These are phyloP conservation scores for Phytophthora pisi DNA, from an alignment of 352 stramenopile species.

Conservation along the genomic window DNA sequence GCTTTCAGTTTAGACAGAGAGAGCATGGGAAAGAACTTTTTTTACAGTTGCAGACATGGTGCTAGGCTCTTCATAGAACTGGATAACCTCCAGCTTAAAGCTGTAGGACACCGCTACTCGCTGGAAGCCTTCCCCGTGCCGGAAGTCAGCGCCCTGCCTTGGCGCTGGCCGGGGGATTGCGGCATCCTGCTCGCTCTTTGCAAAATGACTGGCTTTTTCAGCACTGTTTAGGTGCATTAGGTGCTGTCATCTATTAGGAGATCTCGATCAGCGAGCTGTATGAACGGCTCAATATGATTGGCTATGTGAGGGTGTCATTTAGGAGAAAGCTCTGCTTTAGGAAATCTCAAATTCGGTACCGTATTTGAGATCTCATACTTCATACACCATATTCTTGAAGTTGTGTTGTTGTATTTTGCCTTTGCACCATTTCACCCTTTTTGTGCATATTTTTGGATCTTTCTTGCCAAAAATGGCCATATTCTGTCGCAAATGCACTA, in stretches of 20 bases:
- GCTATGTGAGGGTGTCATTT: not conserved
- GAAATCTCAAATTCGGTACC: not conserved
- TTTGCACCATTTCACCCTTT: no score
- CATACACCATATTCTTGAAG: no score
- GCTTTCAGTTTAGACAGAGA: no score
- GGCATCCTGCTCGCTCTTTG: slow-evolving; percentile 3
- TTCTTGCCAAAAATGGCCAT: no score
- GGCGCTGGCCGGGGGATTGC: not conserved
- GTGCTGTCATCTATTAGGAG: not conserved
- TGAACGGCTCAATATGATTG: not conserved
- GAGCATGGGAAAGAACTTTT: not conserved
- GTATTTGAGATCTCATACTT: no score
- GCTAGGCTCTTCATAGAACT: not conserved
- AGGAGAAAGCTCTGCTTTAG: not conserved
- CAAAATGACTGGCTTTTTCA: slow-evolving; percentile 1
- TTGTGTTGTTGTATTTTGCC: no score
- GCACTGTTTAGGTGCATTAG: not conserved
- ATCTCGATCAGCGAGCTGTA: not conserved
- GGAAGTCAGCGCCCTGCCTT: not conserved
- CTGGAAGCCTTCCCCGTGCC: not conserved
- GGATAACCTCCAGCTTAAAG: slow-evolving; percentile 9
- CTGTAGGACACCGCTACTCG: slow-evolving; percentile 11
- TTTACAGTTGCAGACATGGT: slow-evolving; percentile 2
- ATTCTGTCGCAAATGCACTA: no score
- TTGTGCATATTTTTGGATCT: no score